These are phyloP conservation scores for Amoebophrya sp. DNA, from an alignment of 169 alveolate species.

Conservation along the genomic window DNA sequence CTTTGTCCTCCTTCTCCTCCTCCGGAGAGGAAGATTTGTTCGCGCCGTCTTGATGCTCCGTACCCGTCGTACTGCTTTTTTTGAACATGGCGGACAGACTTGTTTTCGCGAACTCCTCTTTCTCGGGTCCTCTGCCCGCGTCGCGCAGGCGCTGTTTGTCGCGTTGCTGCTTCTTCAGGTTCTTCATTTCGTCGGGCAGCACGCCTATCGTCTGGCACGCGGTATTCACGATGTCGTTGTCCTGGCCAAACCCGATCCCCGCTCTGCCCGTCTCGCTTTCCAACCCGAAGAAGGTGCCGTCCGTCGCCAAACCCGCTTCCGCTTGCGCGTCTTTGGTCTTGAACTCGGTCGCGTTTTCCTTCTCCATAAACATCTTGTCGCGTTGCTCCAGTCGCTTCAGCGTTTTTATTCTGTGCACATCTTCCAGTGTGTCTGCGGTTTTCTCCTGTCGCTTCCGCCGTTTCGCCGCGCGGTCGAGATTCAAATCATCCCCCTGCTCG, in stretches of 20 bases:
- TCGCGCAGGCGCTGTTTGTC: no score
- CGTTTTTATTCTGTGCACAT: neutral
- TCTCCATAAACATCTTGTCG: neutral
- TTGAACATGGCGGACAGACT: no score
- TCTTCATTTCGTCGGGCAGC: no score
- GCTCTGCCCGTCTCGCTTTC: neutral
- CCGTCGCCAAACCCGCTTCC: neutral
- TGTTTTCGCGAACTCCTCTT: no score
- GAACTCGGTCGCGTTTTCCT: neutral
- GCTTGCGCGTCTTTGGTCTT: neutral
- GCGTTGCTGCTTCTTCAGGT: no score
- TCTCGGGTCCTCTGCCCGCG: no score
- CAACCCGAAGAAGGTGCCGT: neutral
- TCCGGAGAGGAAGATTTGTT: no score
- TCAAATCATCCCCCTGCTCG: neutral
- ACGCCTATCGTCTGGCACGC: no score
- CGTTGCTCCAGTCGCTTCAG: neutral
- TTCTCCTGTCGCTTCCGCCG: neutral
- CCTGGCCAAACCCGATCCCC: neutral
- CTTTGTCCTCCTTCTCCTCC: no score
- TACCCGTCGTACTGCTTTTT: no score
- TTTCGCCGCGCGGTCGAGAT: neutral
- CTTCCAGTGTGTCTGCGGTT: neutral
- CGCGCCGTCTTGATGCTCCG: no score
- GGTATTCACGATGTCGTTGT: no score